Evolutionary conservation across 2,329 filamentous ascomycete genomes (phyloP).

Genomic region (Pestalotiopsis sp.): DNA sequence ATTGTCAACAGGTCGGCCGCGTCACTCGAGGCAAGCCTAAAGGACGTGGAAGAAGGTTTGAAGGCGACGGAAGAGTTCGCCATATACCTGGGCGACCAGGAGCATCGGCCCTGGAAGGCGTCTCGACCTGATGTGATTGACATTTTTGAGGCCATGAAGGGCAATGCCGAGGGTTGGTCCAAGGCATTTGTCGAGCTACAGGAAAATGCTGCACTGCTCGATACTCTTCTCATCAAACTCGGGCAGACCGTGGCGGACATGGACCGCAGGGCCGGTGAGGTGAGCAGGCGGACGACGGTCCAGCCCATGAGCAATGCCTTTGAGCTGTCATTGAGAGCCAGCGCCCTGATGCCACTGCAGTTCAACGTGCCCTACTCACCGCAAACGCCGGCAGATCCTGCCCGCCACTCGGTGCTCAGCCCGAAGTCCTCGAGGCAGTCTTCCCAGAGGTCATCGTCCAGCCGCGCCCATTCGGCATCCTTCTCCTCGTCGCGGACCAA

Average conservation of each 20-base stretch:
- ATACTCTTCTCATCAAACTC: constrained; percentile 69
- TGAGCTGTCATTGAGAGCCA: constrained; percentile 14
- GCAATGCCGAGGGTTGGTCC: constrained; percentile 89
- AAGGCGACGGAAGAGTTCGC: constrained; percentile 75
- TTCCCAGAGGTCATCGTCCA: constrained; percentile 16
- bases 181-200: constrained; percentile 77
- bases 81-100: constrained; percentile 69
- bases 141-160: constrained; percentile 87
- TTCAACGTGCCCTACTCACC: constrained; percentile 30
- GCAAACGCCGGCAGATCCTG: constrained; percentile 15
- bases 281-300: constrained; percentile 77
- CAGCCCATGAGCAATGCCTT: constrained; percentile 31
- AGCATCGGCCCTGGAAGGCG: constrained; percentile 58
- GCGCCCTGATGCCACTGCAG: constrained; percentile 20
- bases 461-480: constrained; percentile 18
- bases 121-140: constrained; percentile 65
- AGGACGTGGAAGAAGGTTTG: constrained; percentile 77
- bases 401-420: constrained; percentile 14
- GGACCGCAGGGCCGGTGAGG: constrained; percentile 79
- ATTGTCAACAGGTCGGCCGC: constrained; percentile 78
- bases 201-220: constrained; percentile 69
- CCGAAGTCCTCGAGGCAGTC: constrained; percentile 3
- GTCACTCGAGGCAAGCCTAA: constrained; percentile 73
- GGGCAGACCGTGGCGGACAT: constrained; percentile 81
- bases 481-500: constrained; percentile 17